These are phyloP conservation scores for Coleophoma crateriformis DNA, from an alignment of 2,329 filamentous ascomycete genomes.

Conservation along the genomic window DNA sequence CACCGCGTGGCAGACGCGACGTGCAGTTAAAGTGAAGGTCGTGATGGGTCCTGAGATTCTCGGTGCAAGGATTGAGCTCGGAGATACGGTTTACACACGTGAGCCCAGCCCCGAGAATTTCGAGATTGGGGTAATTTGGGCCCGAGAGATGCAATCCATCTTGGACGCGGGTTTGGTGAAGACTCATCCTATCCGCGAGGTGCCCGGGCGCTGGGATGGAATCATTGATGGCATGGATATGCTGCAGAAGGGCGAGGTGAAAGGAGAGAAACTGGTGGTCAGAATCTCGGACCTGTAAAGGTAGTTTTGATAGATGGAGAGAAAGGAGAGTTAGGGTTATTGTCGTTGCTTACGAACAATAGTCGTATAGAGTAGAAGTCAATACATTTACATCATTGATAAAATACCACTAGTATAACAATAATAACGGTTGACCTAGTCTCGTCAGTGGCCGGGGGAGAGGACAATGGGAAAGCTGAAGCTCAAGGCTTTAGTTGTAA, in stretches of 20 bases:
- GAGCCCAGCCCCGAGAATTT: neutral
- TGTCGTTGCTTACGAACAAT: no score
- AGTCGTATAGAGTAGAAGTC: no score
- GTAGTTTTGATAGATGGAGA: no score
- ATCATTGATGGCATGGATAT: neutral
- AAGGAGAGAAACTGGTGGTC: neutral
- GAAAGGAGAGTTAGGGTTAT: no score
- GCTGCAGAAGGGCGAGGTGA: neutral
- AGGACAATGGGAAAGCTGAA: no score
- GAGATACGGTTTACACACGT: neutral
- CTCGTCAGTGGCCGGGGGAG: no score
- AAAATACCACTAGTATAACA: no score
- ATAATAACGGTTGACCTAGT: no score
- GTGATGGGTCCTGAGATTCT: neutral
- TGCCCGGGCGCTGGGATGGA: neutral
- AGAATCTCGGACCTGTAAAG: neutral
- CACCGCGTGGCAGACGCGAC: constrained; percentile 17
- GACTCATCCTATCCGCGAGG: neutral
- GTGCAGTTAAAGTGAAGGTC: constrained; percentile 1
- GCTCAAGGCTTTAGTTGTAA: no score
- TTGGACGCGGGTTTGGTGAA: neutral
- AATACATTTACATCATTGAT: no score
- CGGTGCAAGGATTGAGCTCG: neutral
- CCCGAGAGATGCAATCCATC: neutral
- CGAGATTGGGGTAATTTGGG: neutral